A percentile compares a stretch with the other conserved stretches of the same genome.
phyloP scores from a whole-genome alignment of 2,329 filamentous ascomycete genomes.

The Raffaelea ambrosiae region DNA sequence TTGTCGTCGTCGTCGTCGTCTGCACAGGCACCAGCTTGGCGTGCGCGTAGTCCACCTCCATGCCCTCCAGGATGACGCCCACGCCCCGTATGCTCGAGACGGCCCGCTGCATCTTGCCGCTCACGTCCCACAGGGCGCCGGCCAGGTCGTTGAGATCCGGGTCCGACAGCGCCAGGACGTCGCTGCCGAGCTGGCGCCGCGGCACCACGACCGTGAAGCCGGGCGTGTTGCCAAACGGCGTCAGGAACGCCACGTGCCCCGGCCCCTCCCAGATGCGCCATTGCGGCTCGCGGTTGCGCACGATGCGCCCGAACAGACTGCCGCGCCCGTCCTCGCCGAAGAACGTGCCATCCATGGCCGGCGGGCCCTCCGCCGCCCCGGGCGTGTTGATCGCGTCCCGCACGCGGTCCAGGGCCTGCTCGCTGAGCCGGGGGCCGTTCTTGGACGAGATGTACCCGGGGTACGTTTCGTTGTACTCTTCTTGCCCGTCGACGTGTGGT shows the following conservation, averaged over 20 bases:
- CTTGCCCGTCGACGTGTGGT: not conserved
- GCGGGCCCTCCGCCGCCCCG: not conserved
- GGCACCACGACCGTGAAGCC: not conserved
- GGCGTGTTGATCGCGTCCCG: not conserved
- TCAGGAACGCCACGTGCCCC: not conserved
- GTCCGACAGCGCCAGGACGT: not conserved
- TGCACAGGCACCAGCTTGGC: not conserved
- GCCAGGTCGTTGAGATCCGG: not conserved
- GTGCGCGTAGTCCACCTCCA: not conserved
- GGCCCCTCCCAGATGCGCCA: not conserved
- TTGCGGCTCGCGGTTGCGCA: not conserved
- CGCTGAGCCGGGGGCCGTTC: not conserved
- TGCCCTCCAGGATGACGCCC: not conserved
- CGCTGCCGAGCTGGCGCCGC: not conserved
- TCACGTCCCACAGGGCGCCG: not conserved
- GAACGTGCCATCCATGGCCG: not conserved
- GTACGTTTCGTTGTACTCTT: not conserved
- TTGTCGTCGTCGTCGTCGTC: not conserved
- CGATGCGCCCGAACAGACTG: not conserved
- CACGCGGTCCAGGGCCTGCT: not conserved
- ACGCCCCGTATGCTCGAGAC: not conserved
- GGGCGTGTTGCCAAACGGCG: not conserved
- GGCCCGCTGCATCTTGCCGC: not conserved
- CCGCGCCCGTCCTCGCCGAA: not conserved
- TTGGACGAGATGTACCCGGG: not conserved